A percentile compares a stretch with the other conserved stretches of the same genome.
These are phyloP conservation scores for Zygoascus biomembranicola DNA, from an alignment of 805 yeast species.

Conservation along the genomic window DNA sequence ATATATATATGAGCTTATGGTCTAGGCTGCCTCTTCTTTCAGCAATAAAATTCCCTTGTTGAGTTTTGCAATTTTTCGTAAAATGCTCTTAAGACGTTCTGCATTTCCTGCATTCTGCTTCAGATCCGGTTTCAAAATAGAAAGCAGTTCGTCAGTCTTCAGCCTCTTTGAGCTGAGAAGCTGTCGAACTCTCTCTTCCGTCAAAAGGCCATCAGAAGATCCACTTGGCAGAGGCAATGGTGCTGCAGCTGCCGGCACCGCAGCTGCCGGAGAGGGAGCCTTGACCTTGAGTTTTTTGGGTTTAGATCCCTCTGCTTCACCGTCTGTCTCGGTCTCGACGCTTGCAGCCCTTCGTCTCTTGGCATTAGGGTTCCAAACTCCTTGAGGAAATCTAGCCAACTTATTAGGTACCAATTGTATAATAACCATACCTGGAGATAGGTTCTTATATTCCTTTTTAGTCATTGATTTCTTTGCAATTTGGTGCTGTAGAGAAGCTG, in stretches of 20 bases:
- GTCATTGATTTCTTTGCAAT: slow-evolving; percentile 13
- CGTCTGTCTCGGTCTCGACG: slow-evolving; percentile 20
- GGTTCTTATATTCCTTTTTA: slow-evolving; percentile 33
- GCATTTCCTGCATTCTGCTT: slow-evolving; percentile 57
- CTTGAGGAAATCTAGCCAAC: slow-evolving; percentile 60
- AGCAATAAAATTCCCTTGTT: slow-evolving; percentile 35
- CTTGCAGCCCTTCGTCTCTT: slow-evolving; percentile 32
- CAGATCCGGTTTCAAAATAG: slow-evolving; percentile 52
- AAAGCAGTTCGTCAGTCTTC: slow-evolving; percentile 56
- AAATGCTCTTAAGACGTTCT: slow-evolving; percentile 47
- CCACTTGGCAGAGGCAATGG: background rate
- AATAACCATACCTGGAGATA: slow-evolving; percentile 46
- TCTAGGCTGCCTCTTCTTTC: slow-evolving; percentile 4
- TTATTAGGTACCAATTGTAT: slow-evolving; percentile 57
- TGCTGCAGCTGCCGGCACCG: background rate
- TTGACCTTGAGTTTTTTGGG: slow-evolving; percentile 27
- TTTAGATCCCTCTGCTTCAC: slow-evolving; percentile 17
- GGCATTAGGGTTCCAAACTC: slow-evolving; percentile 74
- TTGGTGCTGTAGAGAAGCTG: background rate
- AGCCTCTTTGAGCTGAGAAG: slow-evolving; percentile 40
- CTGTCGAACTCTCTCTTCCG: slow-evolving; percentile 62
- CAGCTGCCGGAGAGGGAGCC: slow-evolving; percentile 10
- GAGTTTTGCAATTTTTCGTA: slow-evolving; percentile 49
- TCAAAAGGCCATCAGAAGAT: slow-evolving; percentile 37
- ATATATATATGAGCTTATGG: background rate